Base-by-base conservation (phyloP, 1,284 basidiomycete species). In the Erythrobasidium hasegawianum region DNA sequence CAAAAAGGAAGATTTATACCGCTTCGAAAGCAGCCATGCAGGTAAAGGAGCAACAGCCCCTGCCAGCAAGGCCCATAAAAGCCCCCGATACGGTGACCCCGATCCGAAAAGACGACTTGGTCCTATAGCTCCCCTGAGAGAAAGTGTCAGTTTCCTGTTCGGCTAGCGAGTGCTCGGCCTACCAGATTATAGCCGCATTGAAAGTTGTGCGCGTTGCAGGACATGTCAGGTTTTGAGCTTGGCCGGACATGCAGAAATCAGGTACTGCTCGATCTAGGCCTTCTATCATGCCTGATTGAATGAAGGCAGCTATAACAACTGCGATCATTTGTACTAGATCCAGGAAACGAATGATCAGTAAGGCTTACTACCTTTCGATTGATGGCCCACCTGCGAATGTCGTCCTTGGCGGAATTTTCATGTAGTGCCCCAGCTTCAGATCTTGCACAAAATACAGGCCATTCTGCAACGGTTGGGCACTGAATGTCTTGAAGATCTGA, bases 111-210 rank as follows among this genome's bases (percentile, higher is more conserved):
- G 86, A 2, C 91, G 83, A 33, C 80, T 81, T 0, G 92, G 93
- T 1, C 93, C 93, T 71, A 97, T 87, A 22, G 95, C 81, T 67
- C 93, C 92, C 91, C 90, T 92, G 71, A 8, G 2, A 2, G 2
- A 14, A 4, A 18, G 38, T 18, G 22, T 11, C 13, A 1, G 33
- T 1, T 45, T 53, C 5, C 14, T 55, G 20, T 18, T 18, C 11
- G 14, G 9, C 18, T 53, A 33, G 11, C 53, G 2, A 27, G 39
- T 59, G 54, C 8, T 70, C 18, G 24, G 18, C 81, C 86, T 59
- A 90, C 90, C 91, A 95, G 67, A 94, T 81, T 33, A 88, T 86
- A 1, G 89, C 90, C 1, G 91, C 88, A 13, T 91, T 91, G 79
- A 87, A 95, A 78, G 88, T 93, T 10, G 92, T 88, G 71, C 86